Conservation (phyloP, 345 rosid genomes). For the Erysimum cheiranthoides region DNA sequence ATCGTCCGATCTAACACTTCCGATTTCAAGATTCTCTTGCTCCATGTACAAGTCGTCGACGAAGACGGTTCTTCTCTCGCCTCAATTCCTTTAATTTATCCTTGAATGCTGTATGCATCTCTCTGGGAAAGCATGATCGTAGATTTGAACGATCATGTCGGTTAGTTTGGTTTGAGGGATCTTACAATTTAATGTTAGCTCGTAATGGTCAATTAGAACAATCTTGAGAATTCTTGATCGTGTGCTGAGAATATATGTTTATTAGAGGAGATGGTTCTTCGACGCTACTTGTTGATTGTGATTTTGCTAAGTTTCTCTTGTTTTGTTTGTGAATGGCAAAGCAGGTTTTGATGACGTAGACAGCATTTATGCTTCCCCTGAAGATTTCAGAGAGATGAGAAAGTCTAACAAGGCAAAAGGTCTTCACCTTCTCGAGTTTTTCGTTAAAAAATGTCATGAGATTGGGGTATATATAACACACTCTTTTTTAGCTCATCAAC, state of each 20-base stretch:
- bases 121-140: background rate
- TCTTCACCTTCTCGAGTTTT: conserved; percentile 77
- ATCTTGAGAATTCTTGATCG: too few relatives aligned
- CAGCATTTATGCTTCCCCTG: conserved; percentile 83
- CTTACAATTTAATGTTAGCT: too few relatives aligned
- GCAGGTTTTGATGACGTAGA: conserved; percentile 82
- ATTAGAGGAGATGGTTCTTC: background rate
- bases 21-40: conserved; percentile 86
- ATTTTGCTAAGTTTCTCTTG: background rate
- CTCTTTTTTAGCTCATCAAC: background rate
- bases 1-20: conserved; percentile 73
- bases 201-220: too few relatives aligned
- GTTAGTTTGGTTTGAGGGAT: background rate
- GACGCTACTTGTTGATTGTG: background rate
- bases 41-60: conserved; percentile 91
- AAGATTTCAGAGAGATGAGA: conserved; percentile 65
- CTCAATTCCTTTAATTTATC: background rate
- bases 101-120: background rate
- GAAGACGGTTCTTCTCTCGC: conserved; percentile 72
- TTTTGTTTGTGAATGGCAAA: conserved; percentile 16
- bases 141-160: background rate
- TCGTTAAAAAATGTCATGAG: conserved; percentile 75
- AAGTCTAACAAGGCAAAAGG: conserved; percentile 65
- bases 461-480: conserved; percentile 62
- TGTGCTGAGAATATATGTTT: background rate